Evolutionary conservation across 2,329 filamentous ascomycete species (phyloP).

Genomic region (Aphanocladium album): DNA sequence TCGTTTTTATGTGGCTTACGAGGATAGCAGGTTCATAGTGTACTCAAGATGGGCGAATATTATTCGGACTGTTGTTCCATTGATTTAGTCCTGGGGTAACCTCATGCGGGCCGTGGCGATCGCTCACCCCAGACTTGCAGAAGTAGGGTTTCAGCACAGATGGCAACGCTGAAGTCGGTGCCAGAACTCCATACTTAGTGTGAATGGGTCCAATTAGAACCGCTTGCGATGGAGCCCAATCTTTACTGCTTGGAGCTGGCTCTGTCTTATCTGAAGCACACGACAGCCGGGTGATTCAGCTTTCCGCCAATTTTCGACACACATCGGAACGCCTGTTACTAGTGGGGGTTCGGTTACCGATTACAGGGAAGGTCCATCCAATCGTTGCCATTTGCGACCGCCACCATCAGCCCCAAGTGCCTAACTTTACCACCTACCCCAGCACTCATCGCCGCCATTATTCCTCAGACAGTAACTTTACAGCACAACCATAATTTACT

Average conservation of each 20-base stretch:
- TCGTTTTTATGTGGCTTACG: background rate
- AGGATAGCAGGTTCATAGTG: background rate
- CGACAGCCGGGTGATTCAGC: background rate
- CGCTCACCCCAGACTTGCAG: background rate
- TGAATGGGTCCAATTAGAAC: background rate
- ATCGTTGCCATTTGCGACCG: background rate
- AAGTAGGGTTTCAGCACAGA: background rate
- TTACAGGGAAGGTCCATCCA: background rate
- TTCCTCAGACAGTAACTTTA: too few relatives aligned
- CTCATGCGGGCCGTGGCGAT: background rate
- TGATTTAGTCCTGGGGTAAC: background rate
- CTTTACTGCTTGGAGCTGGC: background rate
- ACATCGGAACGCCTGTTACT: background rate
- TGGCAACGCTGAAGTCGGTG: background rate
- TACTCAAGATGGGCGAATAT: background rate
- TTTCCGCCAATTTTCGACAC: background rate
- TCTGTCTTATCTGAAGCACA: background rate
- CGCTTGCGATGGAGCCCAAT: background rate
- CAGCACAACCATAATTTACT: too few relatives aligned
- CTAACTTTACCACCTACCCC: too few relatives aligned
- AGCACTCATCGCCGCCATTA: too few relatives aligned
- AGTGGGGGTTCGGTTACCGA: background rate
- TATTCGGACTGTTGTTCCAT: background rate
- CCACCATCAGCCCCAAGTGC: background rate
- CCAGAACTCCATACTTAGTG: background rate